These are phyloP conservation scores for Saccharomycopsis malanga DNA, from an alignment of 805 yeast species.

Conservation along the genomic window DNA sequence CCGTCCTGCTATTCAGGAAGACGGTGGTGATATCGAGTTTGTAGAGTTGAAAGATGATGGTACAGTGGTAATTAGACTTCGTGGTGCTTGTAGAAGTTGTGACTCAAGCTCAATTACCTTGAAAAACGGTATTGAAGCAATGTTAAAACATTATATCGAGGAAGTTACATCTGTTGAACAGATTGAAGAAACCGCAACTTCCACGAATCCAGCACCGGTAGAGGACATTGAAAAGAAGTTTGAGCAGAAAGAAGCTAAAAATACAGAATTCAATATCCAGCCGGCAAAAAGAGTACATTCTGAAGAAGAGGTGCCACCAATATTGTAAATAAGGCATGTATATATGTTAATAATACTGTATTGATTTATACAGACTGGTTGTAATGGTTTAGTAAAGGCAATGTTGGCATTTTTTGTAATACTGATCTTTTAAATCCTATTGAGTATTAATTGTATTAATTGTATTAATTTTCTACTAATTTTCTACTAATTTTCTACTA, in stretches of 20 bases:
- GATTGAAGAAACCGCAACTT: slow-evolving; percentile 34
- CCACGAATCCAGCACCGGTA: slow-evolving; percentile 25
- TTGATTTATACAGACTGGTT: too few species aligned
- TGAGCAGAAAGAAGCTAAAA: not conserved
- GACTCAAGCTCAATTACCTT: slow-evolving; percentile 59
- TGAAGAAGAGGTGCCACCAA: slow-evolving; percentile 20
- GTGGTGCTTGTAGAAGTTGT: slow-evolving; percentile 71
- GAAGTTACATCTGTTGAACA: slow-evolving; percentile 55
- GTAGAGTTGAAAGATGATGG: slow-evolving; percentile 54
- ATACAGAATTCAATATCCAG: slow-evolving; percentile 4
- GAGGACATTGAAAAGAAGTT: slow-evolving; percentile 27
- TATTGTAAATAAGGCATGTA: slow-evolving; percentile 6
- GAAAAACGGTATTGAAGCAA: slow-evolving; percentile 61
- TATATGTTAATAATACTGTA: too few species aligned
- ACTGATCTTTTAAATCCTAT: too few species aligned
- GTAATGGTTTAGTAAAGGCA: too few species aligned
- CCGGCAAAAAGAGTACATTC: slow-evolving; percentile 11
- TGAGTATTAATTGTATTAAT: too few species aligned
- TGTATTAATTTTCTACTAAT: too few species aligned
- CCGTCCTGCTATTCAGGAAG: slow-evolving; percentile 69
- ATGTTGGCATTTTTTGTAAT: too few species aligned
- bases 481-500: too few species aligned
- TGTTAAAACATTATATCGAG: slow-evolving; percentile 64
- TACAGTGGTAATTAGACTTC: slow-evolving; percentile 48
- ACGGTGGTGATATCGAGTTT: slow-evolving; percentile 70